Evolutionary conservation across 2,329 filamentous ascomycete genomes (phyloP).

Genomic region (Aspergillus sp.): DNA sequence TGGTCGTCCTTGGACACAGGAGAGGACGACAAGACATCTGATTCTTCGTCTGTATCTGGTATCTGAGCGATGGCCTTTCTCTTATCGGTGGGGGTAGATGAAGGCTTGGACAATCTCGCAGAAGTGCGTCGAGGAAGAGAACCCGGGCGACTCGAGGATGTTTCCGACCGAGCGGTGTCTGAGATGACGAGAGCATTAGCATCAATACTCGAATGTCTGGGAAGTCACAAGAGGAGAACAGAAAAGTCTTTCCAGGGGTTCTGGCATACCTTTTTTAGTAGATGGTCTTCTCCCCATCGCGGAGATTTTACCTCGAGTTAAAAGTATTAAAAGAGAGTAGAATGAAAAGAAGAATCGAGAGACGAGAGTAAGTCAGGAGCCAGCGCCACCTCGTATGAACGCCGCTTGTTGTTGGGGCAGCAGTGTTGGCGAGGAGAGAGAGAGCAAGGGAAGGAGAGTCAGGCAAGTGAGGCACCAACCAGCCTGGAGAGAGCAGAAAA

Average conservation of each 20-base stretch:
- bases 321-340: too few species aligned
- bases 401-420: too few species aligned
- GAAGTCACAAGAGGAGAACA: too few species aligned
- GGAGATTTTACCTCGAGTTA: too few species aligned
- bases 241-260: too few species aligned
- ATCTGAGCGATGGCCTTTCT: not conserved
- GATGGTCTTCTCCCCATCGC: constrained; percentile 7
- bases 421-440: too few species aligned
- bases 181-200: not conserved
- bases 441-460: too few species aligned
- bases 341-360: too few species aligned
- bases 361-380: too few species aligned
- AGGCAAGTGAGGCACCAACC: not conserved
- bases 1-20: not conserved
- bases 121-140: constrained; percentile 15
- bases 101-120: constrained; percentile 11
- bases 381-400: too few species aligned
- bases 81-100: constrained; percentile 6
- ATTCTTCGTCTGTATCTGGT: constrained; percentile 6
- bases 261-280: constrained; percentile 2
- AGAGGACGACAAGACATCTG: constrained; percentile 3
- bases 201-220: not conserved
- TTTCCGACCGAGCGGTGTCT: not conserved
- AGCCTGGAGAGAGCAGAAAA: constrained; percentile 3
- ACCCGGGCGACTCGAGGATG: constrained; percentile 1